phyloP scores from a whole-genome alignment of 2,329 filamentous ascomycete genomes.

The Alternaria rosae region DNA sequence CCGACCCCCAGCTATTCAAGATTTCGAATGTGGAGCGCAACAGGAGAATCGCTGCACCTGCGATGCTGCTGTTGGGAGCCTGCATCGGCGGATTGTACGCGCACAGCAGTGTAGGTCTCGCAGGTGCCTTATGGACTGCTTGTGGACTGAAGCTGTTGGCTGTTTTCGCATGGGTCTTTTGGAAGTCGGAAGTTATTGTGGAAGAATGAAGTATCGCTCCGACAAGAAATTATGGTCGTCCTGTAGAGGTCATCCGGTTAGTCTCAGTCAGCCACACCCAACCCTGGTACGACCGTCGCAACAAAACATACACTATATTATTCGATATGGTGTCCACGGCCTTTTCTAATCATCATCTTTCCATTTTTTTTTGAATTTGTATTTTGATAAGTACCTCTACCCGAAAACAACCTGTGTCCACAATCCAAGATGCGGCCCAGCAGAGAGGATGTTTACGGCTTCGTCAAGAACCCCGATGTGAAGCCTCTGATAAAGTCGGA shows the following conservation, averaged over 20 bases:
- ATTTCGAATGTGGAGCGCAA: slow-evolving; percentile 61
- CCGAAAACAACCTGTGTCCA: neutral
- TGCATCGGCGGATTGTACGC: slow-evolving; percentile 64
- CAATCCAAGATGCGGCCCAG: neutral
- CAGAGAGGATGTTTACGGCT: neutral
- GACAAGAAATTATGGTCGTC: neutral
- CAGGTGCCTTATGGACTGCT: slow-evolving; percentile 60
- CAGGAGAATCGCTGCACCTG: slow-evolving; percentile 59
- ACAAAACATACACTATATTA: neutral
- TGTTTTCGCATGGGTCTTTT: slow-evolving; percentile 52
- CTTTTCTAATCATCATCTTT: neutral
- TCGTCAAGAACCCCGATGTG: neutral
- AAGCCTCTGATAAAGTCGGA: neutral
- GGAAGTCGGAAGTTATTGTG: slow-evolving; percentile 44
- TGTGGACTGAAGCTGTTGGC: slow-evolving; percentile 51
- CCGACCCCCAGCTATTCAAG: slow-evolving; percentile 64
- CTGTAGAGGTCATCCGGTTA: neutral
- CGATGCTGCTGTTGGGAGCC: slow-evolving; percentile 62
- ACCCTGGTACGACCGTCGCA: neutral
- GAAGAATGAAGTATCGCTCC: neutral
- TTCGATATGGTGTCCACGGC: neutral
- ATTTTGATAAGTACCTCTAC: neutral
- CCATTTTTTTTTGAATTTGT: neutral
- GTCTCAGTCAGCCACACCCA: neutral
- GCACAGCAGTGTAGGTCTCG: slow-evolving; percentile 59